Evolutionary conservation across 1,284 basidiomycete genomes (phyloP).

Genomic region (Spongispora temasekensis): DNA sequence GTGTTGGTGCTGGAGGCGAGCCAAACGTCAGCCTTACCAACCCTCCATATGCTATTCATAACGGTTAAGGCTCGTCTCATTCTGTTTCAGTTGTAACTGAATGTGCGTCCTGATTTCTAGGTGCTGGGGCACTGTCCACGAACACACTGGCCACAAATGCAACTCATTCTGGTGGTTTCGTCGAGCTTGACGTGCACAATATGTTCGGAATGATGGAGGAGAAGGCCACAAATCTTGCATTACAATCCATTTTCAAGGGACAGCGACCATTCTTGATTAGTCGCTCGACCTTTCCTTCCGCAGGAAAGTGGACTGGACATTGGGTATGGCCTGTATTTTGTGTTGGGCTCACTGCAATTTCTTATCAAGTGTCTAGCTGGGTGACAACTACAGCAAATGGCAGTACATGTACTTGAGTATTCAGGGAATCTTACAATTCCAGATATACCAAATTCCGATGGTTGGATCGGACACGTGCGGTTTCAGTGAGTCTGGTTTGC

Average conservation of each 20-base stretch:
- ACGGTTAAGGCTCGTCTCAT: slow-evolving; percentile 43
- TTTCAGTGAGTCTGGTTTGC: slow-evolving; percentile 45
- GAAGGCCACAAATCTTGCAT: slow-evolving; percentile 37
- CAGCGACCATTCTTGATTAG: slow-evolving; percentile 47
- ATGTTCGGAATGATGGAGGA: slow-evolving; percentile 45
- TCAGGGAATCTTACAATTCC: slow-evolving; percentile 75
- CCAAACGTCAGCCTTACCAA: slow-evolving; percentile 47
- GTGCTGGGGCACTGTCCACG: slow-evolving; percentile 27
- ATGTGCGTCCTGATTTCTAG: slow-evolving; percentile 12
- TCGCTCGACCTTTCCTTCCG: slow-evolving; percentile 54
- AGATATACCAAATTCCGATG: slow-evolving; percentile 74
- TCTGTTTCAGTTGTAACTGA: not conserved
- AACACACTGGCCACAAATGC: slow-evolving; percentile 41
- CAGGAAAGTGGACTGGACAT: slow-evolving; percentile 65
- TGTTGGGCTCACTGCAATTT: not conserved
- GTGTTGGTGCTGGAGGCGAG: slow-evolving; percentile 44
- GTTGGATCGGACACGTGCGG: slow-evolving; percentile 77
- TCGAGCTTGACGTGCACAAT: slow-evolving; percentile 45
- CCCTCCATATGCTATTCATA: slow-evolving; percentile 74
- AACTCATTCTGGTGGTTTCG: slow-evolving; percentile 40
- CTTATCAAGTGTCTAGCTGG: slow-evolving; percentile 44
- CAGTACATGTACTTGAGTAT: slow-evolving; percentile 59
- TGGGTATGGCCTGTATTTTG: slow-evolving; percentile 40
- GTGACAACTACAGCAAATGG: slow-evolving; percentile 74
- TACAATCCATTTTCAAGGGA: slow-evolving; percentile 34